These are phyloP conservation scores for Marasmius fiardii DNA, from an alignment of 1,284 basidiomycete species.

Conservation along the genomic window DNA sequence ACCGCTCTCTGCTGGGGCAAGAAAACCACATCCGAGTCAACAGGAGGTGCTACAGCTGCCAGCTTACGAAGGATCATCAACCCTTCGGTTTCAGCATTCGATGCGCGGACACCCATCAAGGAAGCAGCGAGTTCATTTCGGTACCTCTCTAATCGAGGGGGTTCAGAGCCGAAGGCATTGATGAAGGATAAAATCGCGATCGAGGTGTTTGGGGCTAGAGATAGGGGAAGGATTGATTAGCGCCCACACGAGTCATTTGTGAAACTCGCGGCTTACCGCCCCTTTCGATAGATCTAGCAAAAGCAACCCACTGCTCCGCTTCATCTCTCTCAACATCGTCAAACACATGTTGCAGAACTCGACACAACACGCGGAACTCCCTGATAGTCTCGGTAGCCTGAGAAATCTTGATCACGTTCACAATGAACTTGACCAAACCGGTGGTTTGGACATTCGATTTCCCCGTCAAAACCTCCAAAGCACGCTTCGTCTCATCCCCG, in stretches of 20 bases:
- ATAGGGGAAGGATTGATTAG: not conserved
- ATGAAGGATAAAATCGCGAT: slow-evolving; percentile 24
- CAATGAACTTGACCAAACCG: slow-evolving; percentile 36
- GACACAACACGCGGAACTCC: slow-evolving; percentile 56
- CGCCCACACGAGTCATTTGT: not conserved
- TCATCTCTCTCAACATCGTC: slow-evolving; percentile 60
- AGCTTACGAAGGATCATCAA: slow-evolving; percentile 69
- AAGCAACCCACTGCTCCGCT: slow-evolving; percentile 72
- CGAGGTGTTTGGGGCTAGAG: slow-evolving; percentile 62
- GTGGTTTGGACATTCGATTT: slow-evolving; percentile 22
- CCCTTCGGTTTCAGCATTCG: slow-evolving; percentile 67
- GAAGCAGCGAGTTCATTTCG: slow-evolving; percentile 88
- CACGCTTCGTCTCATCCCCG: slow-evolving; percentile 41
- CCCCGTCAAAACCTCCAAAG: slow-evolving; percentile 34
- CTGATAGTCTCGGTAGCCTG: slow-evolving; percentile 42
- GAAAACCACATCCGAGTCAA: slow-evolving; percentile 81
- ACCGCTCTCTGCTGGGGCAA: slow-evolving; percentile 85
- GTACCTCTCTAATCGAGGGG: slow-evolving; percentile 74
- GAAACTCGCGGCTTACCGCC: slow-evolving; percentile 42
- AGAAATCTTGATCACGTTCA: slow-evolving; percentile 35
- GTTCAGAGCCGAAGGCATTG: slow-evolving; percentile 56
- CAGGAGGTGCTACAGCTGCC: slow-evolving; percentile 73
- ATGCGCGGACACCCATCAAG: slow-evolving; percentile 66
- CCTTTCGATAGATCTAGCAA: slow-evolving; percentile 62
- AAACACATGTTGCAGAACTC: slow-evolving; percentile 59